Evolutionary conservation across 2,329 filamentous ascomycete species (phyloP).

Genomic region (Penicillium hordei): DNA sequence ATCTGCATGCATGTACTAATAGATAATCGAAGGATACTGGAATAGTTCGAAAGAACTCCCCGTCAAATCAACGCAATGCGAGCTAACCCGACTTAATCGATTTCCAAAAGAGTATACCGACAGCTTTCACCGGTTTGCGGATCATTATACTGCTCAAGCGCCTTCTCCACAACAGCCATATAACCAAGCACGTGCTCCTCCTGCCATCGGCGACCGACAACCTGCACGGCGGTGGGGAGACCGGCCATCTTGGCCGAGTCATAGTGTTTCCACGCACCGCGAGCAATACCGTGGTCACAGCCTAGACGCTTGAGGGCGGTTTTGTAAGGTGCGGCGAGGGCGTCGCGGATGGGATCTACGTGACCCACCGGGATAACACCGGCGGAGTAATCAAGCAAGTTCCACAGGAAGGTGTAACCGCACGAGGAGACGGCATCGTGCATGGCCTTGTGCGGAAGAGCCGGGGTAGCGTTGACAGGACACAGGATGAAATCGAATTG

Average conservation of each 20-base stretch:
- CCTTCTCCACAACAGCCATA: conserved; percentile 77
- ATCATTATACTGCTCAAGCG: conserved; percentile 55
- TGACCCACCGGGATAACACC: conserved; percentile 84
- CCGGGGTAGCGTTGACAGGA: conserved; percentile 86
- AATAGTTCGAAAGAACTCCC: not conserved
- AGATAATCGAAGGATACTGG: not conserved
- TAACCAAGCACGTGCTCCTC: conserved; percentile 83
- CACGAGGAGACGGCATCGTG: conserved; percentile 79
- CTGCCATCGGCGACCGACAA: conserved; percentile 75
- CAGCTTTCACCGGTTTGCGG: conserved; percentile 33
- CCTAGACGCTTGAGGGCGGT: conserved; percentile 36
- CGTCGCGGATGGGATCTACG: conserved; percentile 69
- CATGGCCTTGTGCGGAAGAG: conserved; percentile 84
- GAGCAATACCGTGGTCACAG: conserved; percentile 73
- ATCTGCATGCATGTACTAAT: not conserved
- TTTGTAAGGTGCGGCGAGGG: conserved; percentile 57
- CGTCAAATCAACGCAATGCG: not conserved
- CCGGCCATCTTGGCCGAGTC: conserved; percentile 81
- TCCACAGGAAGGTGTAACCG: conserved; percentile 92
- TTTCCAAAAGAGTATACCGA: conserved; percentile 39
- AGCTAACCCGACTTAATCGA: conserved; percentile 29
- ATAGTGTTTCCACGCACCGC: conserved; percentile 83
- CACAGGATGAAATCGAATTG: conserved; percentile 78
- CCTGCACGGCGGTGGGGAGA: conserved; percentile 80
- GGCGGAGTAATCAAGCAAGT: conserved; percentile 82